These are phyloP conservation scores for Peronospora belbahrii DNA, from an alignment of 352 stramenopile genomes.

Conservation along the genomic window DNA sequence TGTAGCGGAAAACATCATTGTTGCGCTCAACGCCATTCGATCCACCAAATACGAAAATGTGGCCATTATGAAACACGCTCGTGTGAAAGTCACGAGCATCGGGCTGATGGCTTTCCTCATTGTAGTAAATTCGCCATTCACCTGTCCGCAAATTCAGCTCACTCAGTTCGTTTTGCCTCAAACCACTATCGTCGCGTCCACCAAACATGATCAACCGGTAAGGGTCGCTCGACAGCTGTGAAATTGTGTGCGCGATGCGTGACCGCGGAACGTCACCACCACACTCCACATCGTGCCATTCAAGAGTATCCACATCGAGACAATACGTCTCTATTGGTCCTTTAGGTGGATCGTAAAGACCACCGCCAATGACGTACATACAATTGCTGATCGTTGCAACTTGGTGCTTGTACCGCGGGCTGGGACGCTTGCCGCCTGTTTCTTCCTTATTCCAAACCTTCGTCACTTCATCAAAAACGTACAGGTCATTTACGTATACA, in stretches of 20 bases:
- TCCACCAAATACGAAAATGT: constrained; percentile 78
- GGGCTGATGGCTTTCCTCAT: constrained; percentile 54
- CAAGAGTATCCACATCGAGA: constrained; percentile 64
- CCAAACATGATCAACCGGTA: constrained; percentile 72
- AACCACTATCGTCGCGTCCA: constrained; percentile 61
- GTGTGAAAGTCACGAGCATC: constrained; percentile 81
- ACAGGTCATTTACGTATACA: constrained; percentile 81
- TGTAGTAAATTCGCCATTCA: constrained; percentile 54
- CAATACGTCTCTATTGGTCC: constrained; percentile 73
- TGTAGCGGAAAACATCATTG: constrained; percentile 74
- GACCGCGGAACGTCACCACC: constrained; percentile 57
- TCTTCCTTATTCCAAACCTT: constrained; percentile 68
- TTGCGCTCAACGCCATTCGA: constrained; percentile 80
- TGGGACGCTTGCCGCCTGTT: constrained; percentile 50
- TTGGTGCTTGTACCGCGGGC: constrained; percentile 80
- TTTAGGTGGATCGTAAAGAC: constrained; percentile 76
- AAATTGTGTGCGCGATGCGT: constrained; percentile 74
- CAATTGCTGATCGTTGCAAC: constrained; percentile 52
- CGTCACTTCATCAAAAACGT: constrained; percentile 69
- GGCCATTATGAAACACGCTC: constrained; percentile 57
- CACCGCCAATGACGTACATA: constrained; percentile 77
- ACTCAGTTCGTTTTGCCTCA: constrained; percentile 60
- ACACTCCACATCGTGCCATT: constrained; percentile 55
- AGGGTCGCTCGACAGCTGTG: constrained; percentile 37
- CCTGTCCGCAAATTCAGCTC: constrained; percentile 55